Percentiles rank a stretch among this genome's conserved stretches.
These are phyloP conservation scores for Tricholoma bakamatsutake DNA, from an alignment of 768 basidiomycete genomes.

Conservation along the genomic window DNA sequence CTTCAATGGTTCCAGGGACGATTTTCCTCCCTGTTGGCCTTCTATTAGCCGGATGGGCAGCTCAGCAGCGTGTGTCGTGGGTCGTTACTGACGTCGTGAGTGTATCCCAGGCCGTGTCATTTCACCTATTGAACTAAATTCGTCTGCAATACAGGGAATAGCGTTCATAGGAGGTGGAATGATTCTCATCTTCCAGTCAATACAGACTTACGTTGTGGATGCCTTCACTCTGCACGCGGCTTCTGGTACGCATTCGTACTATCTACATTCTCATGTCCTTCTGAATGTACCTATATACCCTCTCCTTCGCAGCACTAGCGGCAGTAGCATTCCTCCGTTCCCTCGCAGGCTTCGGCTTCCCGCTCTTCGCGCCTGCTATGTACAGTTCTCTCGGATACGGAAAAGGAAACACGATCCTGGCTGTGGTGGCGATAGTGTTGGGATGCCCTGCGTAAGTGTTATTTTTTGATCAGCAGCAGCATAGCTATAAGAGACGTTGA, in stretches of 20 bases:
- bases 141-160: slow-evolving; percentile 39
- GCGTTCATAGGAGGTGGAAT: slow-evolving; percentile 49
- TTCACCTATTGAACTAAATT: background rate
- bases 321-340: slow-evolving; percentile 60
- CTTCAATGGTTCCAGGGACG: slow-evolving; percentile 53
- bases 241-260: slow-evolving; percentile 42
- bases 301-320: slow-evolving; percentile 43
- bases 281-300: background rate
- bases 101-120: background rate
- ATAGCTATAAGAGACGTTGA: background rate
- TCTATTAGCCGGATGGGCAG: slow-evolving; percentile 67
- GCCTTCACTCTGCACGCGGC: slow-evolving; percentile 62
- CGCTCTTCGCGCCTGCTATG: slow-evolving; percentile 72
- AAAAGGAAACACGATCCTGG: slow-evolving; percentile 62
- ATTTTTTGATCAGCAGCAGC: background rate
- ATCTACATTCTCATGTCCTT: background rate
- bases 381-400: slow-evolving; percentile 62
- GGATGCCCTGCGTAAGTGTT: slow-evolving; percentile 53
- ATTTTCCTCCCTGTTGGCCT: slow-evolving; percentile 61
- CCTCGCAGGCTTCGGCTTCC: slow-evolving; percentile 68
- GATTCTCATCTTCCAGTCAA: slow-evolving; percentile 54
- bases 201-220: slow-evolving; percentile 67
- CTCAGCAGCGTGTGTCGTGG: slow-evolving; percentile 56
- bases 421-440: slow-evolving; percentile 47
- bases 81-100: slow-evolving; percentile 62